Percentiles rank a stretch among this genome's conserved stretches.
Conservation (phyloP, 2,329 filamentous ascomycete genomes). For the Pseudocercospora cruenta region DNA sequence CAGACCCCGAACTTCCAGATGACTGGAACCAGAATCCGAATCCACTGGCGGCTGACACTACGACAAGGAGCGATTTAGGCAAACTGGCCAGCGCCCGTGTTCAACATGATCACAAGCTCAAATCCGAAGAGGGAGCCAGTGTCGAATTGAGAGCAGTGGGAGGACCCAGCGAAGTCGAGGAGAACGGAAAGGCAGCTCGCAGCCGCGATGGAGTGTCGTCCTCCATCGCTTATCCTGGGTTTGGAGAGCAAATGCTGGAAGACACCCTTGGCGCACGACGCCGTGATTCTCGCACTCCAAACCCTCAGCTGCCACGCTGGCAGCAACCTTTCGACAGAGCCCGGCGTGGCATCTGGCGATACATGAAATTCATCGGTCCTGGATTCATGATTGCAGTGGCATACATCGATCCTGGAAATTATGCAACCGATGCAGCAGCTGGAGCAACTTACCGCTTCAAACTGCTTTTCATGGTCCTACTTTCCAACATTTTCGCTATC, state of each 20-base stretch:
- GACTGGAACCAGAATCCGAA: constrained; percentile 67
- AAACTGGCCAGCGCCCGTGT: constrained; percentile 61
- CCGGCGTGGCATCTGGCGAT: constrained; percentile 44
- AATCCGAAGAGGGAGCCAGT: constrained; percentile 35
- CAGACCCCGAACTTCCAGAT: constrained; percentile 56
- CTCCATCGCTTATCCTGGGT: constrained; percentile 28
- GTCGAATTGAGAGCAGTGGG: constrained; percentile 28
- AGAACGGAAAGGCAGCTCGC: constrained; percentile 9
- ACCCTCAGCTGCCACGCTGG: constrained; percentile 27
- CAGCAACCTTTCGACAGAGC: constrained; percentile 25
- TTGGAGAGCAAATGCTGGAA: constrained; percentile 32
- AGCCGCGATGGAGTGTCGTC: constrained; percentile 22
- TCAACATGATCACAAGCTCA: constrained; percentile 50
- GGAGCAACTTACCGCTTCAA: constrained; percentile 68
- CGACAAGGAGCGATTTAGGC: constrained; percentile 65
- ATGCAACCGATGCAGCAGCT: constrained; percentile 70
- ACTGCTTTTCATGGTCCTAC: constrained; percentile 69
- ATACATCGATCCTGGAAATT: constrained; percentile 62
- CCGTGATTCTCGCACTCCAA: constrained; percentile 20
- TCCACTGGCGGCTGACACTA: constrained; percentile 61
- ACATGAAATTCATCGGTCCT: constrained; percentile 64
- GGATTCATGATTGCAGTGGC: constrained; percentile 64
- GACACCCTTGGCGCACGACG: constrained; percentile 24
- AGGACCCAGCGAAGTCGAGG: constrained; percentile 20
- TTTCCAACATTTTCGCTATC: constrained; percentile 73